phyloP scores from a whole-genome alignment of 805 yeast species.

The Clavispora carvajalis region DNA sequence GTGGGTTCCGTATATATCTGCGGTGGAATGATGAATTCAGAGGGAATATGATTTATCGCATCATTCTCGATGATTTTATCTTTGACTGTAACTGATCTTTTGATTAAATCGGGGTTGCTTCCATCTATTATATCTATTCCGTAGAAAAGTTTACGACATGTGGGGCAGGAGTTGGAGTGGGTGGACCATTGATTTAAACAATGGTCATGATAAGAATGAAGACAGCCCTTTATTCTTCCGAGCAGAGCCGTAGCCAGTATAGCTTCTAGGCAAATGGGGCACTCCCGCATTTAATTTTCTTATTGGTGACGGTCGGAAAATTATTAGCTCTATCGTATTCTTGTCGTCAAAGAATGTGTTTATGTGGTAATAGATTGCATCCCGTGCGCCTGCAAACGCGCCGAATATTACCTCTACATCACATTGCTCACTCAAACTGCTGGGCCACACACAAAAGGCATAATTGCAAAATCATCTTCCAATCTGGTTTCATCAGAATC shows the following conservation, averaged over 20 bases:
- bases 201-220: slow-evolving; percentile 50
- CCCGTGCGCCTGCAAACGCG: not conserved
- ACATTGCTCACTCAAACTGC: no score
- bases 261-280: slow-evolving; percentile 57
- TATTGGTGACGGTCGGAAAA: no score
- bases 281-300: slow-evolving; percentile 32
- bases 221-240: slow-evolving; percentile 34
- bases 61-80: slow-evolving; percentile 30
- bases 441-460: no score
- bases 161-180: slow-evolving; percentile 56
- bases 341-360: not conserved
- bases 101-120: slow-evolving; percentile 6
- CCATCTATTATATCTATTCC: slow-evolving; percentile 27
- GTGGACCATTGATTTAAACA: slow-evolving; percentile 57
- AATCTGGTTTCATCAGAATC: no score
- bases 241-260: slow-evolving; percentile 11
- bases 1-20: slow-evolving; percentile 3
- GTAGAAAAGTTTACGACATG: slow-evolving; percentile 48
- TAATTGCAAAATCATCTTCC: no score
- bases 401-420: not conserved
- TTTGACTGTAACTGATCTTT: slow-evolving; percentile 17
- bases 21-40: slow-evolving; percentile 27
- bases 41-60: slow-evolving; percentile 35
- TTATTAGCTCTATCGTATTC: no score
- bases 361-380: not conserved